Evolutionary conservation across 345 rosid genomes (phyloP).

Genomic region (Moringa oleifera): DNA sequence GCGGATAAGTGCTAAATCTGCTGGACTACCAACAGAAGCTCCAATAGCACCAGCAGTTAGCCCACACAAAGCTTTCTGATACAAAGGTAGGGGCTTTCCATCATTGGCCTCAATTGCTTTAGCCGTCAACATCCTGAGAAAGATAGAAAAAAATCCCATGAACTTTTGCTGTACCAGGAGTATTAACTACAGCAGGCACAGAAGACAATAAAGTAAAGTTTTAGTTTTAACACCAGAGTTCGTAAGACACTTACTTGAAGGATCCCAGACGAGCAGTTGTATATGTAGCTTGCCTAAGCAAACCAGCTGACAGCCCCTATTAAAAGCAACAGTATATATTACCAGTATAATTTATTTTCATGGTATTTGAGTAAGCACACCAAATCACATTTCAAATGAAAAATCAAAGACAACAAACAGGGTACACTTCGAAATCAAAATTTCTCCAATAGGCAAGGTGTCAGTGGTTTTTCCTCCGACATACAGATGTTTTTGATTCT

Average conservation of each 20-base stretch:
- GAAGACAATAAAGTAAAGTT: background rate
- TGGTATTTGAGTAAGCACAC: background rate
- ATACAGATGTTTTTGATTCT: background rate
- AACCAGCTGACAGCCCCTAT: conserved; percentile 92
- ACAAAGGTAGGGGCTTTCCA: conserved; percentile 93
- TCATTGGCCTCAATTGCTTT: conserved; percentile 89
- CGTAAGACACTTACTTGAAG: conserved; percentile 59
- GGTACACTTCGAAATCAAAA: too few relatives aligned
- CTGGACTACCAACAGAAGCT: conserved; percentile 85
- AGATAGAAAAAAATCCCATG: background rate
- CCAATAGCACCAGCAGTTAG: conserved; percentile 99
- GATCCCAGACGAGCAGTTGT: conserved; percentile 98
- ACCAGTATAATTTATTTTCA: too few relatives aligned
- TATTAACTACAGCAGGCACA: background rate
- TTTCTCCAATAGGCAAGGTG: background rate
- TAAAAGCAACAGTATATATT: conserved; percentile 4
- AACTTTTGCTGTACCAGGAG: background rate
- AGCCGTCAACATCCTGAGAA: conserved; percentile 69
- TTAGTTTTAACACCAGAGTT: too few relatives aligned
- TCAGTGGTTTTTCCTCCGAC: background rate
- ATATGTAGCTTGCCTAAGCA: conserved; percentile 95
- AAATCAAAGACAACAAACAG: background rate
- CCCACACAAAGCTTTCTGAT: conserved; percentile 97
- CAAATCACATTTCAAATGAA: background rate
- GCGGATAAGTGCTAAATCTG: conserved; percentile 95